These are phyloP conservation scores for Colletotrichum sp. DNA, from an alignment of 2,329 filamentous ascomycete species.

Conservation along the genomic window DNA sequence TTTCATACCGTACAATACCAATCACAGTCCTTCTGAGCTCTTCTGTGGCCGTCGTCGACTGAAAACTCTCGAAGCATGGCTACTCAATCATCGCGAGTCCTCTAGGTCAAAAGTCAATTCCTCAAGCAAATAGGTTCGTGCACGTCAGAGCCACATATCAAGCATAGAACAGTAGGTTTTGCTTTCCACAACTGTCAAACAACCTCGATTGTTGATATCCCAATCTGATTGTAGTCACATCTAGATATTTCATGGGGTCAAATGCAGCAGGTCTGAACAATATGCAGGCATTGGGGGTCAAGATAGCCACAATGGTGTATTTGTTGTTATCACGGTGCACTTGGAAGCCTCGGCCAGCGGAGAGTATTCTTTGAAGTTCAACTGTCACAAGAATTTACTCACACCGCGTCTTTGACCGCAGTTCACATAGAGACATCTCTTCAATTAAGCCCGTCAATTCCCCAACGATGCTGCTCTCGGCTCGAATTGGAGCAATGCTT, in stretches of 20 bases:
- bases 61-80: background rate
- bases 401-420: background rate
- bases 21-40: background rate
- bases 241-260: background rate
- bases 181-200: background rate
- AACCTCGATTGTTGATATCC: background rate
- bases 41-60: background rate
- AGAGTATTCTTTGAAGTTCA: fast-evolving
- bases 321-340: fast-evolving
- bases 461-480: background rate
- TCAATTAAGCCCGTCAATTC: background rate
- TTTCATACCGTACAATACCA: background rate
- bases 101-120: background rate
- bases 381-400: fast-evolving
- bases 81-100: background rate
- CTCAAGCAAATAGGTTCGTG: background rate
- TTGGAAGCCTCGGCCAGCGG: fast-evolving
- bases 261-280: background rate
- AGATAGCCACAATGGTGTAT: background rate
- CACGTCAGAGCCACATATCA: background rate
- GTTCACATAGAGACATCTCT: background rate
- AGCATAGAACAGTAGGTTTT: background rate
- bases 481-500: background rate
- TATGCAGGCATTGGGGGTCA: background rate
- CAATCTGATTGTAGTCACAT: background rate